Conservation (phyloP, 1,139 yeast species). For the Yamadazyma spencermartinsiae region DNA sequence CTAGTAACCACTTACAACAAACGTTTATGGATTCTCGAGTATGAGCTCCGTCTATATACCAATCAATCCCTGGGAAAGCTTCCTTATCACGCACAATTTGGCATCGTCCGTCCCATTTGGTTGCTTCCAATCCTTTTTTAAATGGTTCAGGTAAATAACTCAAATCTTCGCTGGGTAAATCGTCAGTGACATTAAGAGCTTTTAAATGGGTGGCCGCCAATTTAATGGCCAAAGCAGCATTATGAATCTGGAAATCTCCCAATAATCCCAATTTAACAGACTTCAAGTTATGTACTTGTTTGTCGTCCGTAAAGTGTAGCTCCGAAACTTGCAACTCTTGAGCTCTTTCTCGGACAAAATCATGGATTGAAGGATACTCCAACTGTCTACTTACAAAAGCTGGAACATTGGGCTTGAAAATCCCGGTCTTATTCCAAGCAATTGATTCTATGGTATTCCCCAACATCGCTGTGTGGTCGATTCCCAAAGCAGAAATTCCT, state of each 20-base stretch:
- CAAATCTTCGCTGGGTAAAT: constrained; percentile 28
- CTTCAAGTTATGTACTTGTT: constrained; percentile 20
- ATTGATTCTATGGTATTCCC: constrained; percentile 88
- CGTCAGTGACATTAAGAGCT: constrained; percentile 39
- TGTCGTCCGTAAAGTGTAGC: constrained; percentile 50
- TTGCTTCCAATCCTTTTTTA: constrained; percentile 60
- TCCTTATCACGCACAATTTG: constrained; percentile 57
- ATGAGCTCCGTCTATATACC: constrained; percentile 96
- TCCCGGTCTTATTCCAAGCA: constrained; percentile 97
- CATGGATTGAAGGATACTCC: constrained; percentile 50
- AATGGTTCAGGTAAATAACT: constrained; percentile 55
- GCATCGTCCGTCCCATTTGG: constrained; percentile 95
- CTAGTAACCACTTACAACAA: constrained; percentile 76
- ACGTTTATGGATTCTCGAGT: constrained; percentile 83
- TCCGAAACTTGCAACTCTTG: constrained; percentile 54
- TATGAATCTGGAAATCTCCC: constrained; percentile 81
- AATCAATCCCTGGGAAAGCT: constrained; percentile 51
- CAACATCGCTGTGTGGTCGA: constrained; percentile 87
- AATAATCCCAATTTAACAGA: constrained; percentile 68
- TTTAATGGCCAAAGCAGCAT: constrained; percentile 88
- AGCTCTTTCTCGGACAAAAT: constrained; percentile 63
- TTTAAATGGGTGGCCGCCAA: constrained; percentile 65
- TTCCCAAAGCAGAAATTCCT: constrained; percentile 84
- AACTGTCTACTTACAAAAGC: constrained; percentile 68
- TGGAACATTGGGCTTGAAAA: constrained; percentile 66